Evolutionary conservation across 2,329 filamentous ascomycete species (phyloP).

Genomic region (Cylindrodendrum hubeiense): DNA sequence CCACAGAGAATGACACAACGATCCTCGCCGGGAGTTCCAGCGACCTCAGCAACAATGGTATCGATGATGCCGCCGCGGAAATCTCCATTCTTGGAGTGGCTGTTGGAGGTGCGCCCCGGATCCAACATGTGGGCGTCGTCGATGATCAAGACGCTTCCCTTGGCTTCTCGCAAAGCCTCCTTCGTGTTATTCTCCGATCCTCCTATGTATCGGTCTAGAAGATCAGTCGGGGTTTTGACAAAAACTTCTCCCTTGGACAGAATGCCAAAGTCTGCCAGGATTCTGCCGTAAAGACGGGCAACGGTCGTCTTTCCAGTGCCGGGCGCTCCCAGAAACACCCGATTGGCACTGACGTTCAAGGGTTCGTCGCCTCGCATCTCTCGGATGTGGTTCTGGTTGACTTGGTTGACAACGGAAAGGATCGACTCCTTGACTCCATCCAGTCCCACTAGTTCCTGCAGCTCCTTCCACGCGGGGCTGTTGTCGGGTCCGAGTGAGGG

Average conservation of each 20-base stretch:
- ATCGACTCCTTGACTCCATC: slow-evolving; percentile 67
- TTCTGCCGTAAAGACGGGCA: slow-evolving; percentile 76
- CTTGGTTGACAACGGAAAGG: slow-evolving; percentile 58
- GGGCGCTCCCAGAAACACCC: slow-evolving; percentile 77
- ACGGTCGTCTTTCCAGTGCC: slow-evolving; percentile 82
- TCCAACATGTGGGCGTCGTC: slow-evolving; percentile 81
- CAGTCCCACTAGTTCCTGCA: slow-evolving; percentile 71
- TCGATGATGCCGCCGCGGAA: slow-evolving; percentile 78
- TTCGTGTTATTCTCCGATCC: slow-evolving; percentile 79
- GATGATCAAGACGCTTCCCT: slow-evolving; percentile 81
- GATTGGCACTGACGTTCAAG: slow-evolving; percentile 72
- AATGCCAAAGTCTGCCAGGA: slow-evolving; percentile 75
- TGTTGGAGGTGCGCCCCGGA: slow-evolving; percentile 49
- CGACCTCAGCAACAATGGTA: slow-evolving; percentile 80
- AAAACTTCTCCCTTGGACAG: slow-evolving; percentile 67
- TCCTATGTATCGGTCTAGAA: slow-evolving; percentile 73
- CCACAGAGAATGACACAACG: slow-evolving; percentile 80
- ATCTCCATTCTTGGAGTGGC: slow-evolving; percentile 48
- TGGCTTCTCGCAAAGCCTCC: slow-evolving; percentile 72
- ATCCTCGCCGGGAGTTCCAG: slow-evolving; percentile 77
- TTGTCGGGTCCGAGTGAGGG: slow-evolving; percentile 64
- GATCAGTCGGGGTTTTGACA: slow-evolving; percentile 79
- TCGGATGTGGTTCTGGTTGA: slow-evolving; percentile 72
- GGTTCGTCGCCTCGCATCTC: slow-evolving; percentile 71
- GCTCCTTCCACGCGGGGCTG: slow-evolving; percentile 67